Percentiles rank a stretch among this genome's conserved stretches.
These are phyloP conservation scores for Tulasnella sp. DNA, from an alignment of 768 basidiomycete species.

Conservation along the genomic window DNA sequence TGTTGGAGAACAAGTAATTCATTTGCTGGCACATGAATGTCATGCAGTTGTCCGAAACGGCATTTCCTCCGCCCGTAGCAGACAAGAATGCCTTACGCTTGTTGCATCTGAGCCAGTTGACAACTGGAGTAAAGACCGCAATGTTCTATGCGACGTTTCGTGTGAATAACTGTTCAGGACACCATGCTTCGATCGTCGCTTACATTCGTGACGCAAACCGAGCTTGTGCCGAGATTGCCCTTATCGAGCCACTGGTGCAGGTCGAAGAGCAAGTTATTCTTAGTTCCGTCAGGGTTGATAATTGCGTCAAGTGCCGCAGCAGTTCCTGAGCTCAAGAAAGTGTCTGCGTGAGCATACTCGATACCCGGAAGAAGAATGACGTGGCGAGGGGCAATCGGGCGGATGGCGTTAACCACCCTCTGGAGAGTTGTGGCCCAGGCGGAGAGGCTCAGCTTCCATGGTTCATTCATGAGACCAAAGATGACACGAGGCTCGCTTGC, in stretches of 20 bases:
- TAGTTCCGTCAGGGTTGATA: slow-evolving; percentile 43
- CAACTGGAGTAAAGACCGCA: neutral
- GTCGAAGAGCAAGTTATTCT: slow-evolving; percentile 43
- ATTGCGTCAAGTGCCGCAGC: slow-evolving; percentile 42
- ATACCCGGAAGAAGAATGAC: slow-evolving; percentile 46
- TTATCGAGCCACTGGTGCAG: slow-evolving; percentile 41
- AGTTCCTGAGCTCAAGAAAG: slow-evolving; percentile 40
- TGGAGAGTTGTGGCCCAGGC: slow-evolving; percentile 40
- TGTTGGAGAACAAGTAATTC: slow-evolving; percentile 12
- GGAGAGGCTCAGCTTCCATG: slow-evolving; percentile 45
- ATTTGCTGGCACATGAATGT: slow-evolving; percentile 14
- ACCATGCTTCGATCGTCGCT: neutral
- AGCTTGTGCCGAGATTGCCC: slow-evolving; percentile 44
- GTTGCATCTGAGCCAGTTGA: slow-evolving; percentile 15
- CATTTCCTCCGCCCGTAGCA: slow-evolving; percentile 23
- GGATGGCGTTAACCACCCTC: slow-evolving; percentile 43
- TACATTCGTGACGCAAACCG: slow-evolving; percentile 42
- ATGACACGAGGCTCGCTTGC: slow-evolving; percentile 5
- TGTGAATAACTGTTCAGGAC: neutral
- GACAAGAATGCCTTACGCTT: slow-evolving; percentile 16
- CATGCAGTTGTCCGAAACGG: neutral
- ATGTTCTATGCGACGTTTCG: neutral
- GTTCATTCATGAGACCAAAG: slow-evolving; percentile 47
- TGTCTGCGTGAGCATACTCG: slow-evolving; percentile 41
- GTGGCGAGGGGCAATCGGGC: slow-evolving; percentile 43